Percentiles rank a stretch among this genome's conserved stretches.
Evolutionary conservation across 768 basidiomycete genomes (phyloP).

Genomic region (Termitomyces sp.): DNA sequence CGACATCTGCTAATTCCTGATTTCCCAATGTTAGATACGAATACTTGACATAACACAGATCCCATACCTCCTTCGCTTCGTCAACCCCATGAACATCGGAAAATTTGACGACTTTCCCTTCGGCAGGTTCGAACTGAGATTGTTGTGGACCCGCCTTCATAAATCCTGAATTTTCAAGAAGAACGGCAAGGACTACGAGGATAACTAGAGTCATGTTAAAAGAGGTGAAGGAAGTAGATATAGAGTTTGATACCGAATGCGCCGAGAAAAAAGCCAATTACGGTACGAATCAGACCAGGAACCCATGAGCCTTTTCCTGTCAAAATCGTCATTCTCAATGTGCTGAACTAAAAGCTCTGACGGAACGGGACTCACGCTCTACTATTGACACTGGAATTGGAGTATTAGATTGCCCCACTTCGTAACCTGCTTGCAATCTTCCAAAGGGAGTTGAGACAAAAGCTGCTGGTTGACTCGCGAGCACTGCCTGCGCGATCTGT

Average conservation of each 20-base stretch:
- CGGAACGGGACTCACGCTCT: conserved; percentile 53
- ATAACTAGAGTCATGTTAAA: conserved; percentile 43
- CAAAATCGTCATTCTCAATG: conserved; percentile 4
- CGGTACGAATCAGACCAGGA: conserved; percentile 56
- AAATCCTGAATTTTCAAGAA: conserved; percentile 90
- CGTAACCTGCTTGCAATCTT: conserved; percentile 36
- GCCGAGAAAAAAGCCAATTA: conserved; percentile 42
- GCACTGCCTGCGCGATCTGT: conserved; percentile 42
- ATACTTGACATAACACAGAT: background rate
- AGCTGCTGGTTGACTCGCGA: conserved; percentile 27
- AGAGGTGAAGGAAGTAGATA: background rate
- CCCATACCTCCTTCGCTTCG: conserved; percentile 85
- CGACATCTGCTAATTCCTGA: conserved; percentile 89
- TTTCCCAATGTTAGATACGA: conserved; percentile 3
- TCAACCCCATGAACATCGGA: conserved; percentile 97
- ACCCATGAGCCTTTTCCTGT: conserved; percentile 67
- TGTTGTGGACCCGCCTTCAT: conserved; percentile 83
- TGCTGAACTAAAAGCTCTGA: background rate
- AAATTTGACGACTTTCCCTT: conserved; percentile 83
- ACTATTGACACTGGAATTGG: conserved; percentile 81
- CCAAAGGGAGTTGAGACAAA: conserved; percentile 27
- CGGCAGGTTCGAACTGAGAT: conserved; percentile 75
- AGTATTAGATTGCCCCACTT: conserved; percentile 36
- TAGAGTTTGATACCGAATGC: conserved; percentile 55
- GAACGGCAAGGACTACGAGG: conserved; percentile 79